Evolutionary conservation across 2,329 filamentous ascomycete species (phyloP).

Genomic region (Apiospora marii): DNA sequence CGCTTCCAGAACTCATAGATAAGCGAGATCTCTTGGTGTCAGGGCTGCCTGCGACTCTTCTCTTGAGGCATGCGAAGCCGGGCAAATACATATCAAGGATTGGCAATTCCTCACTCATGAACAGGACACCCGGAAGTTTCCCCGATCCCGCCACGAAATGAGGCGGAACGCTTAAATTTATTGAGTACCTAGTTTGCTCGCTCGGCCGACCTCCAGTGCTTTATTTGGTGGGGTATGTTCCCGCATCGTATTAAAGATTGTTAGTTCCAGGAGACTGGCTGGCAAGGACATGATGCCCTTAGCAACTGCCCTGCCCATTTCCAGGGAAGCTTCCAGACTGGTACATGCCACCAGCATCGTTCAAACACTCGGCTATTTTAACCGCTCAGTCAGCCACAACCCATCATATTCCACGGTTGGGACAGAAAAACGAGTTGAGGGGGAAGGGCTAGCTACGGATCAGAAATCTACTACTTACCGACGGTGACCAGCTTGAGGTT

Average conservation of each 20-base stretch:
- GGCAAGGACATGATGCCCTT: constrained; percentile 19
- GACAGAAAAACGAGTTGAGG: too few species aligned
- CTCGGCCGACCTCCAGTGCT: background rate
- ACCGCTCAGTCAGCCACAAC: background rate
- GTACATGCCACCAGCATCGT: constrained; percentile 50
- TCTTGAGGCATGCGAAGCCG: too few species aligned
- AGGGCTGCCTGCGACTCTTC: too few species aligned
- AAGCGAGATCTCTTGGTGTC: too few species aligned
- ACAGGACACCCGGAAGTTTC: too few species aligned
- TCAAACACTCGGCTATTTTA: constrained; percentile 50
- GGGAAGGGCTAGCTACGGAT: too few species aligned
- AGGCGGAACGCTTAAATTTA: background rate
- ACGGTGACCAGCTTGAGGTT: constrained; percentile 58
- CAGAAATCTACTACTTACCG: constrained; percentile 47
- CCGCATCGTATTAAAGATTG: background rate
- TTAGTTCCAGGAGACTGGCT: background rate
- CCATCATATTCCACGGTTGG: constrained; percentile 5
- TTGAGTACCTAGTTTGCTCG: background rate
- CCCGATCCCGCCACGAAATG: too few species aligned
- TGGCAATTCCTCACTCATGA: too few species aligned
- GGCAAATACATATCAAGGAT: too few species aligned
- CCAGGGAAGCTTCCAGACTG: constrained; percentile 49
- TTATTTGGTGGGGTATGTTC: background rate
- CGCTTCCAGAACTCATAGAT: too few species aligned
- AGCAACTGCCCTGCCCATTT: constrained; percentile 45